These are phyloP conservation scores for Myxozyma geophila DNA, from an alignment of 805 yeast genomes.

Conservation along the genomic window DNA sequence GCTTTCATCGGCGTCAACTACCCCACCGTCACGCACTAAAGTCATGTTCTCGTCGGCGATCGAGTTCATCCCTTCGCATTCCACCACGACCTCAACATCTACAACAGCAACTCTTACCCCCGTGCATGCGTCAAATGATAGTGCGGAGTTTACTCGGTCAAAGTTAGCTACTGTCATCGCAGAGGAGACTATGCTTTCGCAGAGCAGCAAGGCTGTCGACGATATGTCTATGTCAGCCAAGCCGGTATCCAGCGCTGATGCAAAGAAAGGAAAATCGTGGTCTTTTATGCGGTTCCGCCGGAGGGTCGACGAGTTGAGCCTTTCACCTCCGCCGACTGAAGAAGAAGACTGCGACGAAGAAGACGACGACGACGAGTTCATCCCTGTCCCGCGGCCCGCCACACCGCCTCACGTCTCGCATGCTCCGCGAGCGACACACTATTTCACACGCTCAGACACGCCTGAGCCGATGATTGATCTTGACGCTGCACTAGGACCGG, in stretches of 20 bases:
- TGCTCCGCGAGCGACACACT: conserved; percentile 35
- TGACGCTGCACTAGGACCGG: conserved; percentile 55
- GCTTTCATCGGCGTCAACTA: conserved; percentile 29
- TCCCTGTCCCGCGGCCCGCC: conserved; percentile 28
- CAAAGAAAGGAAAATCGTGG: conserved; percentile 50
- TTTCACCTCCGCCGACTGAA: conserved; percentile 20
- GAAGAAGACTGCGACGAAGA: conserved; percentile 29
- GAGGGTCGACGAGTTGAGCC: conserved; percentile 8
- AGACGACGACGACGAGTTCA: conserved; percentile 14
- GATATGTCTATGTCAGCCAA: not conserved
- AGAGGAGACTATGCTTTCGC: not conserved
- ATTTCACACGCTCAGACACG: conserved; percentile 31
- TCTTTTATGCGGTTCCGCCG: conserved; percentile 43
- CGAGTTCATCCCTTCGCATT: conserved; percentile 37
- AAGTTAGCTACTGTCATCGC: not conserved
- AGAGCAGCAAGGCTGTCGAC: not conserved
- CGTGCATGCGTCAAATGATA: not conserved
- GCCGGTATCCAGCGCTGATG: not conserved
- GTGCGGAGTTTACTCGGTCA: not conserved
- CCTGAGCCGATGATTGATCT: conserved; percentile 63
- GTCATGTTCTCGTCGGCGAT: conserved; percentile 37
- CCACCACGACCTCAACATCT: conserved; percentile 34
- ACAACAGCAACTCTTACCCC: conserved; percentile 33
- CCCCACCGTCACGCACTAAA: conserved; percentile 31
- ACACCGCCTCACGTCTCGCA: conserved; percentile 36